Conservation (phyloP, 1,284 basidiomycete species). For the Caloboletus inedulis region DNA sequence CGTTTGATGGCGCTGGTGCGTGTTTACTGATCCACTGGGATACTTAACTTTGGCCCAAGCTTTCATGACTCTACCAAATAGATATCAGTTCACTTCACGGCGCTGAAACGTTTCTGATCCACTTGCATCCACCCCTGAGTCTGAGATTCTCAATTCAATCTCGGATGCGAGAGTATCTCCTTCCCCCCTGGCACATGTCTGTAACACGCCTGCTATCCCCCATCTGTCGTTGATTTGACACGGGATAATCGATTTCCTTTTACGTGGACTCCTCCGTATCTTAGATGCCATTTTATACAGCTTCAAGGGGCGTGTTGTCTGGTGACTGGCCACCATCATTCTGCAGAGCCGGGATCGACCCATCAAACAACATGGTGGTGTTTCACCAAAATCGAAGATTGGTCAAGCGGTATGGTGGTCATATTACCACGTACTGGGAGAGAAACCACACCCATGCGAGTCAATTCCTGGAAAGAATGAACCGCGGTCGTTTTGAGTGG, state of each 20-base stretch:
- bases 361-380: neutral
- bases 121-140: conserved; percentile 25
- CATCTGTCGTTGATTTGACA: conserved; percentile 13
- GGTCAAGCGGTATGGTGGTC: neutral
- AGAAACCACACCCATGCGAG: neutral
- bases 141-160: conserved; percentile 24
- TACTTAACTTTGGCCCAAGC: conserved; percentile 13
- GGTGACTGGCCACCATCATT: conserved; percentile 7
- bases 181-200: conserved; percentile 19
- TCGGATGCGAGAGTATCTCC: conserved; percentile 23
- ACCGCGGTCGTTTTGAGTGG: neutral
- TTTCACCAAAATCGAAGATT: conserved; percentile 5
- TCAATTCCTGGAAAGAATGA: neutral
- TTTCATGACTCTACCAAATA: conserved; percentile 9
- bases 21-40: conserved; percentile 12
- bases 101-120: conserved; percentile 29
- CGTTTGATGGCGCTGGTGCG: conserved; percentile 8
- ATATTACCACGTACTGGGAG: neutral
- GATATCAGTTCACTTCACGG: conserved; percentile 9
- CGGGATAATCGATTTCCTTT: conserved; percentile 5
- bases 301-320: conserved; percentile 9
- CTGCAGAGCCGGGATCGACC: conserved; percentile 3
- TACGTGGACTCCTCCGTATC: neutral
- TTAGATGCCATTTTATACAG: conserved; percentile 1
- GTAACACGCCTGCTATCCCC: conserved; percentile 10